Conservation (phyloP, 1,139 yeast genomes). For the Taphrina communis region DNA sequence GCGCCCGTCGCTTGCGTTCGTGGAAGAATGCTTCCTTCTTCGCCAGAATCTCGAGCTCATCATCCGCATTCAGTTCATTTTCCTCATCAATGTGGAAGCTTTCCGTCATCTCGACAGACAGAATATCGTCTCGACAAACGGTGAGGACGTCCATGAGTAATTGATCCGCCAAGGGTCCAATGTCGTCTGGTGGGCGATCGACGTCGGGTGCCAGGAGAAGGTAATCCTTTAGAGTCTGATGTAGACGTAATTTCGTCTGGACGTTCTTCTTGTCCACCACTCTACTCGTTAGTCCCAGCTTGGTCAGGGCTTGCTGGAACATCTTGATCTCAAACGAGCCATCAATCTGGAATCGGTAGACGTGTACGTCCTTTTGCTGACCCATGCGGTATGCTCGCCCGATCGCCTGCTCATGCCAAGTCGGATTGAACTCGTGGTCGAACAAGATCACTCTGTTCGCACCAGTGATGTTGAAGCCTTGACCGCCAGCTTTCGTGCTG, state of each 20-base stretch:
- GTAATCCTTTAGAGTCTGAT: neutral
- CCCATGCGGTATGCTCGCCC: slow-evolving; percentile 92
- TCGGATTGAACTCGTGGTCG: slow-evolving; percentile 98
- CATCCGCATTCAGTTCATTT: slow-evolving; percentile 8
- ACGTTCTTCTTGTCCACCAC: slow-evolving; percentile 35
- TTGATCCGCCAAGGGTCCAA: slow-evolving; percentile 7
- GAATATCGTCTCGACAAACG: neutral
- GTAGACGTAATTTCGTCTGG: neutral
- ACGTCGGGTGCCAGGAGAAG: neutral
- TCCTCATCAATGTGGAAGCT: slow-evolving; percentile 11
- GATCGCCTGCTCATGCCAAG: slow-evolving; percentile 90
- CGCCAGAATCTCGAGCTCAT: neutral
- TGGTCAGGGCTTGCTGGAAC: slow-evolving; percentile 15
- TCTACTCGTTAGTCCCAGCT: slow-evolving; percentile 17
- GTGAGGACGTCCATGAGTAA: slow-evolving; percentile 4
- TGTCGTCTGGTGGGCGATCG: slow-evolving; percentile 10
- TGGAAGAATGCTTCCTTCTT: slow-evolving; percentile 14
- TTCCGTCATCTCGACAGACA: slow-evolving; percentile 13
- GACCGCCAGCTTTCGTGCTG: slow-evolving; percentile 94
- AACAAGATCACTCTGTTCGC: slow-evolving; percentile 85
- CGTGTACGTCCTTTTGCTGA: slow-evolving; percentile 55
- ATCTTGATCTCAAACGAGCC: slow-evolving; percentile 20
- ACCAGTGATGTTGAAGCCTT: slow-evolving; percentile 82
- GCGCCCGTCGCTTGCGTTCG: neutral
- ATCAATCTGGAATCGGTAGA: slow-evolving; percentile 21